Base-by-base conservation (phyloP, 75 land plant species). In the Cupressus sempervirens region DNA sequence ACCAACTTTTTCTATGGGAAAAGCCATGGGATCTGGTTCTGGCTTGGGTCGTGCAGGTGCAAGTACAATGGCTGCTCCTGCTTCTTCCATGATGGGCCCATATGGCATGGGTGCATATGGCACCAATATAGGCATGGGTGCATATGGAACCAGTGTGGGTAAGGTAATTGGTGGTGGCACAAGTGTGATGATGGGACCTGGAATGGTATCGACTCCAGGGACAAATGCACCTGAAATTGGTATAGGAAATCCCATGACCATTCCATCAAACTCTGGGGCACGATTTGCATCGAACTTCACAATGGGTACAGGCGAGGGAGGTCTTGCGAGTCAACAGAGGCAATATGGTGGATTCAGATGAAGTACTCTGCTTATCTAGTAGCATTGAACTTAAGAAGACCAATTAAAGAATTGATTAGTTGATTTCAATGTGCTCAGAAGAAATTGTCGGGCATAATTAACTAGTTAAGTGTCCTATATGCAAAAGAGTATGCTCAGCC, bases 11-110 rank as follows among this genome's bases (percentile, higher is more conserved):
- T 84, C 80, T 83, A 97, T 93, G 96, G 96, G 98, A 14, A 88
- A 90, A 81, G 96, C 98, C 20, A 97, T 97, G 98, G 99, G 99
- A 16, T 79, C 92, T 26, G 97, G 97, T 40, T 88, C 96, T 77
- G 97, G 98, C 23, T 67, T 50, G 88, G 88, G 88, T 83, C 48
- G 62, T 12, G 41, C 68, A 41, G 93, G 92, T 77, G 90, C 89
- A 40, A 82, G 87, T 80, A 80, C 91, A 3, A 36, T 92, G 12
- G 76, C 92, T 16, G 81, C 91, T 72, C 87, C 89, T 30, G 46
- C 92, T 30, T 81, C 91, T 16, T 34, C 88, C 29, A 34, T 32
- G 12, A 83, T 87, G 82, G 74, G 74, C 15, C 35, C 74, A 72
- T 72, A 30, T 30, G 35, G 15, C 74, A 85, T 76, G 84, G 54